Evolutionary conservation across 139 green algal genomes (phyloP).

Genomic region (Closterium sp.): DNA sequence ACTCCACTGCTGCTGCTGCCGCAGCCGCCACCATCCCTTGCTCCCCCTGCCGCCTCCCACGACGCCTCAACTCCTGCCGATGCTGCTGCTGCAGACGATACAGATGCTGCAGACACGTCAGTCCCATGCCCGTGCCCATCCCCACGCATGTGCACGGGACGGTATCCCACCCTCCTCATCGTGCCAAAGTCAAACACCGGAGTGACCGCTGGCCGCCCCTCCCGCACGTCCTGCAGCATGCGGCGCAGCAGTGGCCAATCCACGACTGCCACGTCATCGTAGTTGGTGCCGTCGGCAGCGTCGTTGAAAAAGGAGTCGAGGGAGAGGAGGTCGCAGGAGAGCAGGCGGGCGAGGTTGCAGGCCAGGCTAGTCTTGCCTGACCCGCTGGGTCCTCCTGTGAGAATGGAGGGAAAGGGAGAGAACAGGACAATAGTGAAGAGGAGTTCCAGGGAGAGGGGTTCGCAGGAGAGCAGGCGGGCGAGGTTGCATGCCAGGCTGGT

Average conservation of each 20-base stretch:
- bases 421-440: not conserved
- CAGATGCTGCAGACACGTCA: not conserved
- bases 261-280: conserved; percentile 20
- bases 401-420: conserved; percentile 4
- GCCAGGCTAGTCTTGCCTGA: conserved; percentile 18
- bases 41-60: not conserved
- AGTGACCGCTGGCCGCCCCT: not conserved
- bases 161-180: conserved; percentile 6
- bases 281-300: conserved; percentile 12
- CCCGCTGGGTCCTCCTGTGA: not conserved
- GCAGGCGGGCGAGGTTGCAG: conserved; percentile 6
- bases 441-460: not conserved
- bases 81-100: not conserved
- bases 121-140: not conserved
- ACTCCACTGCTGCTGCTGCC: conserved; percentile 1
- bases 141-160: not conserved
- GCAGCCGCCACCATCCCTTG: not conserved
- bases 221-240: conserved; percentile 14
- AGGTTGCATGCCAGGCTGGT: not conserved
- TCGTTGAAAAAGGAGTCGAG: conserved; percentile 22
- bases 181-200: conserved; percentile 19
- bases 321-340: conserved; percentile 22
- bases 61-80: not conserved
- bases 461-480: not conserved
- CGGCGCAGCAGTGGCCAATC: conserved; percentile 17